Conservation (phyloP, 179 eudicot genomes). For the Dionaea muscipula region DNA sequence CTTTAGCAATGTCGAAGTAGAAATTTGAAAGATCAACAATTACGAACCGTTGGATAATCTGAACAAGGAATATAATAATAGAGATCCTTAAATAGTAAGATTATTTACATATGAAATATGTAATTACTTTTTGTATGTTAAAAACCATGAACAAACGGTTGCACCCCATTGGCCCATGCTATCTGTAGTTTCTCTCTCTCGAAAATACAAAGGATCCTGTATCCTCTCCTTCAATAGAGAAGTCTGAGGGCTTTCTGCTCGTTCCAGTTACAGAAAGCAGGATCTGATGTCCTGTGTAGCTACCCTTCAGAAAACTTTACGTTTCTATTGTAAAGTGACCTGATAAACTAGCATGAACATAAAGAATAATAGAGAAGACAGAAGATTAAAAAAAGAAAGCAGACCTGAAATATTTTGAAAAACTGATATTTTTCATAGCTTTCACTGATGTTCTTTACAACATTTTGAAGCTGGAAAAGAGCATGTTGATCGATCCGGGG, state of each 20-base stretch:
- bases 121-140: too few relatives aligned
- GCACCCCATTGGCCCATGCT: too few relatives aligned
- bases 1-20: conserved; percentile 90
- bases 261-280: too few relatives aligned
- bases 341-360: not conserved
- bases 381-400: conserved; percentile 7
- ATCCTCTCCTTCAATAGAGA: too few relatives aligned
- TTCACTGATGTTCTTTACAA: conserved; percentile 67
- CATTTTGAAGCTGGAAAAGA: conserved; percentile 71
- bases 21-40: conserved; percentile 96
- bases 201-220: too few relatives aligned
- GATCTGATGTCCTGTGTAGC: too few relatives aligned
- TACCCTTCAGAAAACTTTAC: too few relatives aligned
- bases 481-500: conserved; percentile 88
- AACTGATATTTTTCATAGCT: conserved; percentile 86
- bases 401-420: conserved; percentile 90
- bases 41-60: conserved; percentile 87
- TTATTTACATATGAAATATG: not conserved
- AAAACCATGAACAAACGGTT: too few relatives aligned
- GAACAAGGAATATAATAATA: conserved; percentile 18
- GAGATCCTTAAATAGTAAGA: not conserved
- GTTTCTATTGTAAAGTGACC: too few relatives aligned
- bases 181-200: too few relatives aligned
- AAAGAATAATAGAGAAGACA: not conserved
- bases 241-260: too few relatives aligned